These are phyloP conservation scores for Chlamydomonas asymmetrica DNA, from an alignment of 139 green algal genomes.

Conservation along the genomic window DNA sequence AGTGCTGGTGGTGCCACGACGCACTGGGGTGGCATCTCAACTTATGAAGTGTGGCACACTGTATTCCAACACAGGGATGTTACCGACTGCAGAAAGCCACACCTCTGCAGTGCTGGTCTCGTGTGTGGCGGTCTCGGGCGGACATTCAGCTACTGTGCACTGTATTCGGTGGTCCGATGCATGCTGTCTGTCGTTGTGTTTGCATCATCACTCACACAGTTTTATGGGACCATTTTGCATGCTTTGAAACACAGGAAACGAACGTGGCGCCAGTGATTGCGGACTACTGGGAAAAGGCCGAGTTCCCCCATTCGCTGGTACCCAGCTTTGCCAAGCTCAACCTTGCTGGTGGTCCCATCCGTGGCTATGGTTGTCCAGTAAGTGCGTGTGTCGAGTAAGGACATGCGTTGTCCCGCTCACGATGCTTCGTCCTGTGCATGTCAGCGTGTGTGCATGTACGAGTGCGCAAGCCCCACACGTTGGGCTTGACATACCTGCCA, in stretches of 20 bases:
- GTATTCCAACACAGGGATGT: no score
- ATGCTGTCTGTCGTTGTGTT: neutral
- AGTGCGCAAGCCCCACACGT: no score
- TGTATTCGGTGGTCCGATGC: no score
- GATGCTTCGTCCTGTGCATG: neutral
- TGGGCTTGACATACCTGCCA: no score
- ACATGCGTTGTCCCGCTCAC: neutral
- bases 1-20: neutral
- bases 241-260: constrained; percentile 55
- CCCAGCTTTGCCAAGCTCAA: constrained; percentile 72
- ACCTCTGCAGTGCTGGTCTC: neutral
- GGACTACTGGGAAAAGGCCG: constrained; percentile 88
- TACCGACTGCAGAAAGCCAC: no score
- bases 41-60: neutral
- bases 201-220: neutral
- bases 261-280: constrained; percentile 87
- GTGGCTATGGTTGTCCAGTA: constrained; percentile 82
- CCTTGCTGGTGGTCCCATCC: constrained; percentile 77
- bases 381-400: constrained; percentile 1
- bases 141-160: neutral
- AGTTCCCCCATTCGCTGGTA: constrained; percentile 85
- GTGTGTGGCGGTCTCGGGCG: no score
- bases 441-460: no score
- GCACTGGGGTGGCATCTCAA: neutral
- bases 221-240: neutral